A percentile compares a stretch with the other conserved stretches of the same genome.
These are phyloP conservation scores for Linnemannia hyalina DNA, from an alignment of 192 early-diverging fungal genomes.

Conservation along the genomic window DNA sequence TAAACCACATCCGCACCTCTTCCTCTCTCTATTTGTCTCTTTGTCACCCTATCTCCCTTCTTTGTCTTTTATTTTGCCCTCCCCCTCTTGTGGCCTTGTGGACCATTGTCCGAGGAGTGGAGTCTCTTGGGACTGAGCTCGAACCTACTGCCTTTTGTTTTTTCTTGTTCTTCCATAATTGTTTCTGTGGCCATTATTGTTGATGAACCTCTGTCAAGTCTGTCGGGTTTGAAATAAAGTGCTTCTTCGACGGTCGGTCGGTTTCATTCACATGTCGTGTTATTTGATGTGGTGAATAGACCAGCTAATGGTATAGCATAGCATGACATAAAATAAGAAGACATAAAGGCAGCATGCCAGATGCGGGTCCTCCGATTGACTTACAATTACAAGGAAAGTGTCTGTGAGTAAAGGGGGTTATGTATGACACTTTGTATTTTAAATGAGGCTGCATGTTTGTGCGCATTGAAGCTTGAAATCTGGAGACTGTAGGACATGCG, in stretches of 20 bases:
- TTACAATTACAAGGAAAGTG: not conserved
- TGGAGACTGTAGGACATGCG: no score
- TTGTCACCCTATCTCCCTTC: not conserved
- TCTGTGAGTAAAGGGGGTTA: not conserved
- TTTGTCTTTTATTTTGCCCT: not conserved
- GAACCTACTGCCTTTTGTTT: not conserved
- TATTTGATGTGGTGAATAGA: not conserved
- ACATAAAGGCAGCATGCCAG: not conserved
- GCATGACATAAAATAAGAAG: not conserved
- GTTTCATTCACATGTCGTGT: not conserved
- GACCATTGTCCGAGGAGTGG: not conserved
- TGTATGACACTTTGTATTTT: not conserved
- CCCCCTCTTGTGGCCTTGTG: not conserved
- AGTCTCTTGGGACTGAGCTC: not conserved
- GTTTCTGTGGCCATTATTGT: not conserved
- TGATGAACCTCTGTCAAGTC: not conserved
- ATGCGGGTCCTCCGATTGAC: not conserved
- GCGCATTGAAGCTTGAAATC: no score
- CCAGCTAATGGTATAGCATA: not conserved
- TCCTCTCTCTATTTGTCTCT: not conserved
- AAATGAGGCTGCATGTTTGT: not conserved
- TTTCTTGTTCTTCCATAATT: not conserved
- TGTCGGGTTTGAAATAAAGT: slow-evolving; percentile 9
- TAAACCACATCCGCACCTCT: not conserved
- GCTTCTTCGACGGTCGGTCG: not conserved